Percentiles rank a stretch among this genome's conserved stretches.
Conservation (phyloP, 176 grass and related monocot genomes). For the Chrysopogon serrulatus region DNA sequence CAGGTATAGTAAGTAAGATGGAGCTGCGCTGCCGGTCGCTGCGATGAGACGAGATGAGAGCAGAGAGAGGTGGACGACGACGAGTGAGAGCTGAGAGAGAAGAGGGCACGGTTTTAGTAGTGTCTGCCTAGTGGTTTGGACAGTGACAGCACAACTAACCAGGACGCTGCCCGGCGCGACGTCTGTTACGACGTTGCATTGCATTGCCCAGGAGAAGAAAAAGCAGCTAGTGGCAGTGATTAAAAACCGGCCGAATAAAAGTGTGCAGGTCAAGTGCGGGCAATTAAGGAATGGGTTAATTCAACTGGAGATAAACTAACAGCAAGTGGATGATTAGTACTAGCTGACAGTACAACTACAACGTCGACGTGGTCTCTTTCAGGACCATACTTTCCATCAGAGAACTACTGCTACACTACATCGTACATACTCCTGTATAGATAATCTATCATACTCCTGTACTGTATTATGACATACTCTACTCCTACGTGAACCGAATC, state of each 20-base stretch:
- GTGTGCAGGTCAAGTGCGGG: not conserved
- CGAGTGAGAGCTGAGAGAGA: not conserved
- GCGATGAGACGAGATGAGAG: no score
- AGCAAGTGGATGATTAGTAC: not conserved
- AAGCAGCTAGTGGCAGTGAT: not conserved
- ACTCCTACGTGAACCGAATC: no score
- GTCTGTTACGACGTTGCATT: slow-evolving; percentile 12
- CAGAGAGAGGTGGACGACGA: not conserved
- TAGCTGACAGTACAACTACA: not conserved
- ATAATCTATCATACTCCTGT: not conserved
- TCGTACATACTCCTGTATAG: no score
- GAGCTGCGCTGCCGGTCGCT: not conserved
- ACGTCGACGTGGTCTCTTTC: slow-evolving; percentile 16
- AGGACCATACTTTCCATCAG: not conserved
- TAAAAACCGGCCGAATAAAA: not conserved
- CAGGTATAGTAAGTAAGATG: no score
- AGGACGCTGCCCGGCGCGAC: not conserved
- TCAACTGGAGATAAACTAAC: not conserved
- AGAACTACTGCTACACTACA: not conserved
- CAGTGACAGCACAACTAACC: not conserved
- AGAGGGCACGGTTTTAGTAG: slow-evolving; percentile 9
- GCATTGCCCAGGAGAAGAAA: not conserved
- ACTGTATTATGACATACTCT: no score
- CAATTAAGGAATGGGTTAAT: slow-evolving; percentile 29
- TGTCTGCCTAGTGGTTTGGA: not conserved